phyloP scores from a whole-genome alignment of 768 basidiomycete species.

The Chalciporus chontae region DNA sequence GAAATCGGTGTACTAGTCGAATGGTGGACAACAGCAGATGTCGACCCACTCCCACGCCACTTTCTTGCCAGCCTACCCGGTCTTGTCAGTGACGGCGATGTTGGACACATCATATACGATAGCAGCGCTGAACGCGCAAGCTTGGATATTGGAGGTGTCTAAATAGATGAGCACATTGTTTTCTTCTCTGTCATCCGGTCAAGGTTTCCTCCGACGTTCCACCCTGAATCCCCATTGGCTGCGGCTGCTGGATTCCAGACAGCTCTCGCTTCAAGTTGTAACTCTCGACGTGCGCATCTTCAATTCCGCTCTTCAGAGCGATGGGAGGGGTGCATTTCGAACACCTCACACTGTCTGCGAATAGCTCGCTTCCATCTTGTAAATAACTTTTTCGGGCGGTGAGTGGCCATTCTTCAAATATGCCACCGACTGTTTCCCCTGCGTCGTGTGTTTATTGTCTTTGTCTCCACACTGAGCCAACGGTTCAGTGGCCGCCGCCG shows the following conservation, averaged over 20 bases:
- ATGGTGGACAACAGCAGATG: slow-evolving; percentile 10
- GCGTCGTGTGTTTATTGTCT: neutral
- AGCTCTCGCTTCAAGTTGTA: neutral
- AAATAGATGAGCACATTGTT: too few relatives aligned
- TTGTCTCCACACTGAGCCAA: slow-evolving; percentile 9
- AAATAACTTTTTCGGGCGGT: neutral
- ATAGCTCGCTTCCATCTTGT: neutral
- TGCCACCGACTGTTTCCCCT: neutral
- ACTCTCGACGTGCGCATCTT: neutral
- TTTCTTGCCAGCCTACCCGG: neutral
- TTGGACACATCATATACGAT: neutral
- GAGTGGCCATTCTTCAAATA: neutral
- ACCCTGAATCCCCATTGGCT: neutral
- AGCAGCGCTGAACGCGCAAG: neutral
- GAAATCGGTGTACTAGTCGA: slow-evolving; percentile 3
- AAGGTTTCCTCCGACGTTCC: neutral
- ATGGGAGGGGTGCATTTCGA: neutral
- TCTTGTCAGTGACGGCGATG: too few relatives aligned
- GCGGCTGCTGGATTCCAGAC: neutral
- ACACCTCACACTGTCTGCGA: neutral
- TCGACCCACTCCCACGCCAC: slow-evolving; percentile 25
- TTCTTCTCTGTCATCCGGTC: too few relatives aligned
- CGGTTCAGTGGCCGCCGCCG: neutral
- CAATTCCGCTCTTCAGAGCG: neutral
- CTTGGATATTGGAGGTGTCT: neutral